Evolutionary conservation across 2,329 filamentous ascomycete genomes (phyloP), one percentile per base, ranked within the genome.

Genomic region (Diaporthe ampelina): DNA sequence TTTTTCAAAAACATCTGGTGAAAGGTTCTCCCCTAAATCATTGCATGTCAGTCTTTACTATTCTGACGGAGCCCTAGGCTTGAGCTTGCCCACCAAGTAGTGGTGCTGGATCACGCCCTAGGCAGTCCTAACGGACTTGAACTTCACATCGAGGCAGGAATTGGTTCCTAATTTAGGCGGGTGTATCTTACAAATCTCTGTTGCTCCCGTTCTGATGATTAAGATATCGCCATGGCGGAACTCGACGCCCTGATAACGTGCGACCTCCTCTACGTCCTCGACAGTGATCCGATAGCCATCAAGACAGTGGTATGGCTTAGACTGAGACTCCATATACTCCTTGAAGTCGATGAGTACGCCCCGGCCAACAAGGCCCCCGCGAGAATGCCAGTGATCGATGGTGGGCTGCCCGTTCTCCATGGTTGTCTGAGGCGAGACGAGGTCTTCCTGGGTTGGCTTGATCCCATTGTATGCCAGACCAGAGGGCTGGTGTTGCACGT

Each of bases 381-480:
- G 71, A 17, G 70, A 19, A 54, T 75, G 74, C 74, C 70, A 75
- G 52, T 75, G 73, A 57, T 87, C 84, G 1, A 86, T 77, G 0
- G 84, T 86, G 1, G 85, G 85, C 72, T 83, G 78, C 9, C 69
- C 10, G 70, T 84, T 85, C 8, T 76, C 78, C 7, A 77, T 79
- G 4, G 82, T 82, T 6, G 71, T 67, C 50, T 67, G 37, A 6
- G 74, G 50, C 5, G 79, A 80, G 1, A 78, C 45, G 10, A 88
- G 79, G 0, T 76, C 76, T 15, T 84, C 81, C 67, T 79, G 78
- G 4, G 79, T 82, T 4, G 85, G 85, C 71, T 84, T 77, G 65
- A 83, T 78, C 43, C 87, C 87, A 72, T 91, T 91, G 35, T 91
- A 91, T 15, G 86, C 85, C 0, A 83, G 78, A 65, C 35, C 35